Base-by-base conservation (phyloP, 345 rosid species). In the Camelina neglecta region DNA sequence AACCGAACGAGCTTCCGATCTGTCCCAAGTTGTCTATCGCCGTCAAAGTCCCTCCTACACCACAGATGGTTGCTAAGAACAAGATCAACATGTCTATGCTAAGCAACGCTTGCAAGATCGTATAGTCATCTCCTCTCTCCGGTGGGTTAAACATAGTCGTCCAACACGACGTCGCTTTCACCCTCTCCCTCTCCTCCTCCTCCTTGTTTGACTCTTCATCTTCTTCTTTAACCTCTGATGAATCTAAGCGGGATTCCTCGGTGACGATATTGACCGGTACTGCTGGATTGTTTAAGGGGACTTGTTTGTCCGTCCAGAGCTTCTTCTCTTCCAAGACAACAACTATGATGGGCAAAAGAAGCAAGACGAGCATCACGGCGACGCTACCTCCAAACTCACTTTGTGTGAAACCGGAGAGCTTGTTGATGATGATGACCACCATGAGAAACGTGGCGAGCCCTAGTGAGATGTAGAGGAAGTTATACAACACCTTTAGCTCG, bases 31-130 rank as follows among this genome's bases (percentile, higher is more conserved):
- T 84, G 35, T 84, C 85, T 35, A 84, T 77, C 2, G 84, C 83
- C 12, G 87, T 80, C 41, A 86, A 75, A 0, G 84, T 79, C 18
- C 88, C 88, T 26, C 88, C 90, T 3, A 80, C 77, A 3, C 88
- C 83, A 65, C 84, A 86, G 0, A 84, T 78, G 1, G 84, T 81
- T 0, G 85, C 86, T 1, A 81, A 29, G 82, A 84, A 84, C 57
- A 86, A 16, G 3, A 86, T 81, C 55, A 86, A 38, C 90, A 86
- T 84, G 75, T 86, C 88, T 3, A 80, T 18, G 76, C 90, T 84
- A 66, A 86, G 80, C 67, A 84, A 75, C 6, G 90, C 90, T 83
- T 86, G 88, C 29, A 86, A 45, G 26, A 86, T 83, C 11, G 84
- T 82, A 51, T 77, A 83, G 79, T 84, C 90, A 21, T 86, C 85